These are phyloP conservation scores for Pittosporum tobira DNA, from an alignment of 129 eudicot genomes.

Conservation along the genomic window DNA sequence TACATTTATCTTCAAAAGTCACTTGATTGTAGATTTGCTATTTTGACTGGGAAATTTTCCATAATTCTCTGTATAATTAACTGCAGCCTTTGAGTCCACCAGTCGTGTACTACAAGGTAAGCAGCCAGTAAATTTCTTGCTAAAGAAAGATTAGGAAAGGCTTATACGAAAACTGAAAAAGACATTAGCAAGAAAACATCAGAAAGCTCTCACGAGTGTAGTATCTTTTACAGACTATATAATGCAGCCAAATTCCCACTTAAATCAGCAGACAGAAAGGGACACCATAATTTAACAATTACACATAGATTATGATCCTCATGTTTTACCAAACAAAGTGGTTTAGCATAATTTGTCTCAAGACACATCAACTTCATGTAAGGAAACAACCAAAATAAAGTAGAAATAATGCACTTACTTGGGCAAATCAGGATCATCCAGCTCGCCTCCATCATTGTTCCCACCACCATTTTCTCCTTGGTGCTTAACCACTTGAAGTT, in stretches of 20 bases:
- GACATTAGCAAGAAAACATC: neutral
- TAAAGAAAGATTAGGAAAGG: too few species aligned
- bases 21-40: too few species aligned
- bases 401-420: conserved; percentile 37
- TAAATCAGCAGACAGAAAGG: too few species aligned
- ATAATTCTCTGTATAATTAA: too few species aligned
- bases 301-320: neutral
- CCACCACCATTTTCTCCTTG: conserved; percentile 49
- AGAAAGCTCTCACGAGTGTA: neutral
- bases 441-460: conserved; percentile 46
- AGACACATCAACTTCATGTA: neutral
- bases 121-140: neutral
- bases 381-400: neutral
- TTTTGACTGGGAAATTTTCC: too few species aligned
- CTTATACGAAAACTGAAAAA: neutral
- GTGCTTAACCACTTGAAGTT: conserved; percentile 78
- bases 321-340: neutral
- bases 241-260: neutral
- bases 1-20: too few species aligned
- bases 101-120: neutral
- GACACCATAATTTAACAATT: neutral
- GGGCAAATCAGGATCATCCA: conserved; percentile 88
- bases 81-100: too few species aligned
- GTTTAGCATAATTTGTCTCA: neutral
- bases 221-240: neutral